A percentile compares a stretch with the other conserved stretches of the same genome.
Evolutionary conservation across 2,329 filamentous ascomycete species (phyloP).

Genomic region (Colletotrichum navitas): DNA sequence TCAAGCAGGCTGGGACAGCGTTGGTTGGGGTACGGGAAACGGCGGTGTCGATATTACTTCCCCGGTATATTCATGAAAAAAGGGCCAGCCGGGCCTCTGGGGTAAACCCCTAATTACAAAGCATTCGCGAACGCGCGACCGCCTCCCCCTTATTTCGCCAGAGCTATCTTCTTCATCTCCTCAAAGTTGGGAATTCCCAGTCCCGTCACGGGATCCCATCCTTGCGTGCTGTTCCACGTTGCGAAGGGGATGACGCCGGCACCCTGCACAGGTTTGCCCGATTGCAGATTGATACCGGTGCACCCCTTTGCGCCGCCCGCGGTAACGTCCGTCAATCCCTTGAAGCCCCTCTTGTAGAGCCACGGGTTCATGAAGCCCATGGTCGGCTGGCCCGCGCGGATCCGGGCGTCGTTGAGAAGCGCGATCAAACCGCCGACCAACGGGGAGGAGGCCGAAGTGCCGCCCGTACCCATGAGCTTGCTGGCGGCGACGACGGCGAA

Average conservation of each 20-base stretch:
- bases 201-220: constrained; percentile 57
- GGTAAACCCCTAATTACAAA: constrained; percentile 9
- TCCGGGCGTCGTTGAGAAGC: constrained; percentile 73
- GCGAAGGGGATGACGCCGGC: constrained; percentile 47
- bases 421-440: constrained; percentile 73
- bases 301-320: constrained; percentile 45
- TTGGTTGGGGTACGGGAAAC: neutral
- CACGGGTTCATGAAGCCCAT: constrained; percentile 74
- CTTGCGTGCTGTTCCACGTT: constrained; percentile 52
- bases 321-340: constrained; percentile 54
- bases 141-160: constrained; percentile 38
- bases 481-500: constrained; percentile 48
- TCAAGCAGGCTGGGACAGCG: neutral
- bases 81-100: constrained; percentile 20
- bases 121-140: neutral
- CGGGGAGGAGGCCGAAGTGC: constrained; percentile 69
- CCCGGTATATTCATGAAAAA: constrained; percentile 11
- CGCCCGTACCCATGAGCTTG: constrained; percentile 39
- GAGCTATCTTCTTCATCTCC: constrained; percentile 39
- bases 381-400: constrained; percentile 64
- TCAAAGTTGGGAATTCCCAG: constrained; percentile 61
- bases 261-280: constrained; percentile 44
- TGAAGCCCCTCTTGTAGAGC: constrained; percentile 60
- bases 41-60: neutral
- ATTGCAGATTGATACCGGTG: constrained; percentile 45